Base-by-base conservation (phyloP, 2,329 filamentous ascomycete species). In the Raffaelea ambrosiae region DNA sequence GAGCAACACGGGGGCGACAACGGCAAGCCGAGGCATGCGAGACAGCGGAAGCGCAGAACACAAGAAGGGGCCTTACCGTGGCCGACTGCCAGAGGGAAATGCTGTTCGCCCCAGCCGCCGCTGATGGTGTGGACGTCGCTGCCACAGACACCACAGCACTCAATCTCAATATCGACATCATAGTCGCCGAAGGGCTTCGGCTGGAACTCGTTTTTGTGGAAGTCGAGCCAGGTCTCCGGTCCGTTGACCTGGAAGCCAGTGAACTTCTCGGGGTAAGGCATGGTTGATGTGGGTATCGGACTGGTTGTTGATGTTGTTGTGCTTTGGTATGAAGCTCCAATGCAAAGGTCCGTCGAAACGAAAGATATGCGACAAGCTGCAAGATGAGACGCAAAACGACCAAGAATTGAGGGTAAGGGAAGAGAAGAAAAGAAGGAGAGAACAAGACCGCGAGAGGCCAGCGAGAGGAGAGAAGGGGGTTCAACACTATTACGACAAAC, bases 151-250 rank as follows among this genome's bases (percentile, higher is more conserved):
- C 87, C 86, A 60, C 86, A 91, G 61, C 79, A 83, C 55, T 89
- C 82, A 59, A 95, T 84, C 72, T 90, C 85, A 67, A 95, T 79
- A 63, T 95, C 88, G 58, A 95, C 80, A 62, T 95, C 88, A 66
- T 87, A 77, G 63, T 90, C 86, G 55, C 84, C 87, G 63, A 94
- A 94, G 18, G 86, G 85, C 71, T 94, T 93, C 50, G 90, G 81
- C 57, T 82, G 77, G 71, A 88, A 88, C 71, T 90, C 65, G 61
- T 84, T 81, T 68, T 87, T 84, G 59, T 83, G 71, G 59, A 83
- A 81, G 50, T 81, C 71, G 54, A 76, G 65, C 72, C 73, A 79
- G 41, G 68, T 71, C 44, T 73, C 72, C 21, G 73, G 64, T 47
- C 69, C 69, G 49, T 74, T 64, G 58, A 80, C 73, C 66, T 81